Base-by-base conservation (phyloP, 2,329 filamentous ascomycete genomes). In the Aspergillus pseudotamarii region DNA sequence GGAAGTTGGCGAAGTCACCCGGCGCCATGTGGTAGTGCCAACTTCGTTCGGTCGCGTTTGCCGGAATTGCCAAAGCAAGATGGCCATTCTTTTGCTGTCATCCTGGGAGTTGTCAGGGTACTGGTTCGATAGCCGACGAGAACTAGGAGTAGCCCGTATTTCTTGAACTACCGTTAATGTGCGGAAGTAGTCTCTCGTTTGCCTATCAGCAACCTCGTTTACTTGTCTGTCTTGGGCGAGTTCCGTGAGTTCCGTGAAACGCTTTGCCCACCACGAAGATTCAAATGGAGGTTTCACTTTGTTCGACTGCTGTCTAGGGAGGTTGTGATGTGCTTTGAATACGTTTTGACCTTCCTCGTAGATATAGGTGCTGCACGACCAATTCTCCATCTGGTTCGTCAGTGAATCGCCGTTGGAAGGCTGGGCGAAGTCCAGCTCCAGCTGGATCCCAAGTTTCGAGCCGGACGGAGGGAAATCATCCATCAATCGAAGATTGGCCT, bases 1-100 rank as follows among this genome's bases (percentile, higher is more conserved):
- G 0, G 78, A 72, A 1, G 77, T 21, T 11, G 48, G 77, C 30
- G 78, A 74, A 28, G 79, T 73, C 30, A 83, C 66, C 53, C 73
- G 76, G 62, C 78, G 75, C 81, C 81, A 83, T 16, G 78, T 80
- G 1, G 81, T 82, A 2, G 76, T 79, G 34, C 79, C 80, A 28
- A 76, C 76, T 61, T 80, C 75, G 8, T 73, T 73, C 19, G 72
- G 70, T 8, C 72, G 69, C n/a, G 79, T 79, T 66, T 81, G 76
- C 8, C 77, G 78, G 69, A 83, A 83, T 58, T 78, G 80, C 81
- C 81, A 83, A 21, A 81, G 72, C 16, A 83, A 63, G 51, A 82
- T 75, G 2, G 79, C 79, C 72, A 81, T 78, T 30, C 78, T 72
- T 65, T 78, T 76, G 48, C 73, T 72, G 51, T 76, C 71, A 21